Evolutionary conservation across 139 green algal species (phyloP).

Genomic region (Haematococcus sp.): DNA sequence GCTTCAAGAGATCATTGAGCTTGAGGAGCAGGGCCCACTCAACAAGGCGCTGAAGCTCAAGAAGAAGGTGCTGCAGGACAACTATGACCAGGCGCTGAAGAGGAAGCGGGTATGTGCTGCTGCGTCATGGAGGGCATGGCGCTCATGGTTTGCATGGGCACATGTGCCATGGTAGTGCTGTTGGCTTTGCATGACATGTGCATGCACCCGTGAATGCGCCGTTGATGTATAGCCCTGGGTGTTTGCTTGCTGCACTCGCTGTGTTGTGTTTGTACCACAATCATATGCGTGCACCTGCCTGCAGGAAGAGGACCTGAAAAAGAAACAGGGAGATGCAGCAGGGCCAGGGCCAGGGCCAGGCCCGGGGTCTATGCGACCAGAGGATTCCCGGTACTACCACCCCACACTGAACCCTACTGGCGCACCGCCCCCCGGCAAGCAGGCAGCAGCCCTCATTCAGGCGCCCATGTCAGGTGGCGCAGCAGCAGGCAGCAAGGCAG

Average conservation of each 20-base stretch:
- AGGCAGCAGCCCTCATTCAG: constrained; percentile 11
- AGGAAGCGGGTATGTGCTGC: constrained; percentile 66
- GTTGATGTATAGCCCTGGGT: too few relatives aligned
- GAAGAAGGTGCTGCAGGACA: constrained; percentile 83
- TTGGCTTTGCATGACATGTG: not conserved
- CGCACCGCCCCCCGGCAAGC: constrained; percentile 51
- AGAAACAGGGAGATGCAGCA: not conserved
- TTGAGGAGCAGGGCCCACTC: constrained; percentile 60
- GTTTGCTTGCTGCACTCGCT: too few relatives aligned
- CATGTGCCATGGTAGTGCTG: too few relatives aligned
- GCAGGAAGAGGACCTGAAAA: constrained; percentile 18
- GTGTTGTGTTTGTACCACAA: too few relatives aligned
- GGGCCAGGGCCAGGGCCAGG: not conserved
- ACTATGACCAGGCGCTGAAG: constrained; percentile 76
- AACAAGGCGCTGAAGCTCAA: constrained; percentile 68
- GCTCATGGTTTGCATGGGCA: too few relatives aligned
- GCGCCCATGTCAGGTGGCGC: constrained; percentile 2
- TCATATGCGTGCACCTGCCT: constrained; percentile 1
- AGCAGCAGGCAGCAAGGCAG: not conserved
- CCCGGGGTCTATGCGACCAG: constrained; percentile 18
- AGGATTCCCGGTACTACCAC: constrained; percentile 76
- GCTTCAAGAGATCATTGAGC: constrained; percentile 71
- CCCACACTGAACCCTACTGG: constrained; percentile 67
- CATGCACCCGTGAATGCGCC: too few relatives aligned
- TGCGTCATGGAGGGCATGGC: too few relatives aligned